Evolutionary conservation across 2,329 filamentous ascomycete genomes (phyloP).

Genomic region (Trichoderma semiorbis): DNA sequence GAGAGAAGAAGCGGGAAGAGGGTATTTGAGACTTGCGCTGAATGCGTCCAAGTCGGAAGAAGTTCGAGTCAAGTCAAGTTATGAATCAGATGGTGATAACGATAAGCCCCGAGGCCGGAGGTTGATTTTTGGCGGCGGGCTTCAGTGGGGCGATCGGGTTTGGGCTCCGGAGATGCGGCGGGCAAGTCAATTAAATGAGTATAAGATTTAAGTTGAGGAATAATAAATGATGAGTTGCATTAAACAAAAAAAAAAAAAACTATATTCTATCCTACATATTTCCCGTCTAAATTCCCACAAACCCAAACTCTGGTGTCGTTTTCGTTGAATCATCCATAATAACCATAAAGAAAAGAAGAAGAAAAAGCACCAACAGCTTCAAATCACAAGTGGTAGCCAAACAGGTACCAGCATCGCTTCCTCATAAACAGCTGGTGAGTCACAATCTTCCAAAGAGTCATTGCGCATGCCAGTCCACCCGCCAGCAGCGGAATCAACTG

Average conservation of each 20-base stretch:
- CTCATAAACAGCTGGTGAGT: conserved; percentile 19
- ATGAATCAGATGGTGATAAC: conserved; percentile 9
- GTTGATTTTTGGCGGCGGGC: neutral
- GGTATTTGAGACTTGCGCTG: neutral
- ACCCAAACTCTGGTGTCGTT: neutral
- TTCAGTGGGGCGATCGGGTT: conserved; percentile 9
- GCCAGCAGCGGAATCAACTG: conserved; percentile 27
- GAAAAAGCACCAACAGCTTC: neutral
- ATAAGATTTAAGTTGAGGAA: neutral
- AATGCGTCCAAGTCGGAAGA: neutral
- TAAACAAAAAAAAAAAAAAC: neutral
- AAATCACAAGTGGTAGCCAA: conserved; percentile 22
- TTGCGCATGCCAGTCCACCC: conserved; percentile 20
- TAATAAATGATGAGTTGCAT: neutral
- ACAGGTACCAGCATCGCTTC: conserved; percentile 23
- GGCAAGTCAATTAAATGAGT: neutral
- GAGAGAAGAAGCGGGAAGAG: neutral
- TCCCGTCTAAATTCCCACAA: neutral
- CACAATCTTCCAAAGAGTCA: conserved; percentile 24
- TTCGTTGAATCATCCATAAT: neutral
- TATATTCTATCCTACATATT: neutral
- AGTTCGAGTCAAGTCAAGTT: conserved; percentile 2
- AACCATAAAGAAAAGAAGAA: neutral
- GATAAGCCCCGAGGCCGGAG: conserved; percentile 18
- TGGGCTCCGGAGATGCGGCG: neutral